Conservation (phyloP, 805 yeast species). For the Metschnikowia santaceciliae region DNA sequence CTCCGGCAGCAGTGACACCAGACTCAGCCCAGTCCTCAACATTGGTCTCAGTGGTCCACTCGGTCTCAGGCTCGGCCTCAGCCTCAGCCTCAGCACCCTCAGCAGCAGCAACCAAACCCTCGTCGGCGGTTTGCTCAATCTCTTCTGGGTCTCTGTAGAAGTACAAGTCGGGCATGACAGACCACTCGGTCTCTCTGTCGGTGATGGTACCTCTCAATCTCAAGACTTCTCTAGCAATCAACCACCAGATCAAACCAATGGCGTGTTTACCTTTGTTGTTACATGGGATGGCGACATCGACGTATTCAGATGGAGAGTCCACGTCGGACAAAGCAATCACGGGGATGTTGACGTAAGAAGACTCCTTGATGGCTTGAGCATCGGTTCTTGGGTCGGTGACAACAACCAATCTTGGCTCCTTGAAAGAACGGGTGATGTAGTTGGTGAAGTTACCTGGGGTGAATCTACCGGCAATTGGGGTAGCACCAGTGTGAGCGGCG, state of each 20-base stretch:
- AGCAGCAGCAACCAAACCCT: constrained; percentile 38
- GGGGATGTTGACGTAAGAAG: constrained; percentile 99
- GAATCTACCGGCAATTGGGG: constrained; percentile 99
- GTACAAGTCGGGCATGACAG: constrained; percentile 99
- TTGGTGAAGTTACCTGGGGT: constrained; percentile 99
- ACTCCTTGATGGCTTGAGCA: constrained; percentile 99
- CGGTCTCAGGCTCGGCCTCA: constrained; percentile 55
- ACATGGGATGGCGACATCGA: constrained; percentile 99
- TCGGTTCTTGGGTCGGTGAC: constrained; percentile 99
- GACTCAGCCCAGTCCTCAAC: constrained; percentile 65
- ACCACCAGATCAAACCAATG: constrained; percentile 99
- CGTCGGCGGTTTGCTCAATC: constrained; percentile 73
- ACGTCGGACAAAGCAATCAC: constrained; percentile 98
- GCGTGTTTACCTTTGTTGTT: constrained; percentile 99
- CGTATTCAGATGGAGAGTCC: constrained; percentile 97
- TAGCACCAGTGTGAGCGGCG: constrained; percentile 99
- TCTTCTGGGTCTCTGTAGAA: constrained; percentile 99
- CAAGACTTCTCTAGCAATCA: constrained; percentile 97
- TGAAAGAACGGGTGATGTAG: constrained; percentile 99
- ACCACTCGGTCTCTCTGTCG: constrained; percentile 96
- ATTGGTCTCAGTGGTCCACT: constrained; percentile 54
- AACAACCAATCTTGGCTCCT: constrained; percentile 99
- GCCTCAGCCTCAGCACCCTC: constrained; percentile 62
- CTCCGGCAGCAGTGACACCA: constrained; percentile 56
- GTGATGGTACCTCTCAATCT: constrained; percentile 97